Evolutionary conservation across 164 flowering plant species (phyloP).

Genomic region (Buxus sempervirens): DNA sequence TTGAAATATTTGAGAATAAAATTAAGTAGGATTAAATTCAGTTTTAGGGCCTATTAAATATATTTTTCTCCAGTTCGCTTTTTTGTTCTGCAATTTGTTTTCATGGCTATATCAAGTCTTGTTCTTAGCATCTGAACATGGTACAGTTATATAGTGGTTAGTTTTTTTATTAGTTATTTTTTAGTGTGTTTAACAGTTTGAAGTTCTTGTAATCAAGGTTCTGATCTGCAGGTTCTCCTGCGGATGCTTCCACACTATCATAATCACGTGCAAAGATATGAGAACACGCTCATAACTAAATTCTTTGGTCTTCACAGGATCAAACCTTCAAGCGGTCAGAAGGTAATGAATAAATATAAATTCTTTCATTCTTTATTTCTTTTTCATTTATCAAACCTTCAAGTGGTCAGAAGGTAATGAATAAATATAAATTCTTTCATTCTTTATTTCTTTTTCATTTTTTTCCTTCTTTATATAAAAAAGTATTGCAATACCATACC

Average conservation of each 20-base stretch:
- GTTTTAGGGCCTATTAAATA: too few species aligned
- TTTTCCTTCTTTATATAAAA: too few species aligned
- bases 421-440: background rate
- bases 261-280: slow-evolving; percentile 76
- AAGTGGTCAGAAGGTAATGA: slow-evolving; percentile 91
- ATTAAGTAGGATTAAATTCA: too few species aligned
- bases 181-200: background rate
- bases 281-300: slow-evolving; percentile 92
- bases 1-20: too few species aligned
- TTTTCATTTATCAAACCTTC: slow-evolving; percentile 33
- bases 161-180: too few species aligned
- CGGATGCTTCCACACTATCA: slow-evolving; percentile 92
- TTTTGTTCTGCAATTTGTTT: too few species aligned
- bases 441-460: too few species aligned
- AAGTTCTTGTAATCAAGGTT: slow-evolving; percentile 14
- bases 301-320: slow-evolving; percentile 99
- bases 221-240: slow-evolving; percentile 69
- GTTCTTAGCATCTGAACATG: too few species aligned
- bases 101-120: too few species aligned
- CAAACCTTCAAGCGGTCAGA: slow-evolving; percentile 91
- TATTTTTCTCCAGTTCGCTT: too few species aligned
- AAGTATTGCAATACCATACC: too few species aligned
- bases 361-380: background rate
- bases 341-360: slow-evolving; percentile 43
- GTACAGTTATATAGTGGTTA: too few species aligned